A percentile compares a stretch with the other conserved stretches of the same genome.
These are phyloP conservation scores for Pythium plurisporium DNA, from an alignment of 352 stramenopile species.

Conservation along the genomic window DNA sequence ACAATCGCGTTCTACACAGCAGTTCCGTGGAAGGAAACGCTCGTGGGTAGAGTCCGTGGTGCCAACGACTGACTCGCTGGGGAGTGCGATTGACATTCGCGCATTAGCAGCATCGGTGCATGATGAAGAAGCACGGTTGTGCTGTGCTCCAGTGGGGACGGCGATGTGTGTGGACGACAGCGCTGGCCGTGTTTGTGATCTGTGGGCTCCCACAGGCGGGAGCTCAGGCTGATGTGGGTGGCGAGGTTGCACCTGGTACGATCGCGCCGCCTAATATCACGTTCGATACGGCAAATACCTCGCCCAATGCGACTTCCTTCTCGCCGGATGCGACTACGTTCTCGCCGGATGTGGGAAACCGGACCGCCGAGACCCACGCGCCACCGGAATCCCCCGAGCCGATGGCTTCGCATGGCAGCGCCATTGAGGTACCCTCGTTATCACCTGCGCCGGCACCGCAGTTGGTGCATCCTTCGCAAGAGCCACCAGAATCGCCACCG, in stretches of 20 bases:
- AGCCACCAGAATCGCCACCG: not conserved
- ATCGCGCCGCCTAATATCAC: not conserved
- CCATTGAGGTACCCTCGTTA: no score
- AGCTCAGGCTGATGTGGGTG: not conserved
- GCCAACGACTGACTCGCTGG: not conserved
- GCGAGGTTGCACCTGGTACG: not conserved
- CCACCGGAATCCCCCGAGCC: no score
- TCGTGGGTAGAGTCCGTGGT: not conserved
- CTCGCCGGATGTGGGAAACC: not conserved
- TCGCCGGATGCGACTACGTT: not conserved
- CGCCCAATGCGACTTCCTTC: not conserved
- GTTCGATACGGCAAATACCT: not conserved
- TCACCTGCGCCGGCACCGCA: not conserved
- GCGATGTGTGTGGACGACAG: no score
- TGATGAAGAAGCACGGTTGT: no score
- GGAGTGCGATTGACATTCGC: no score
- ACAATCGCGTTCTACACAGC: not conserved
- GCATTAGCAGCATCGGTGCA: no score
- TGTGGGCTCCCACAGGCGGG: not conserved
- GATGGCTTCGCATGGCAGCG: no score
- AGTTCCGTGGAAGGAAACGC: not conserved
- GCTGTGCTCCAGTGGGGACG: no score
- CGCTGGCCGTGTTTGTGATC: no score
- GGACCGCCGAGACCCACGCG: not conserved
- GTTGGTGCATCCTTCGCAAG: not conserved